Evolutionary conservation across 495 filamentous ascomycete genomes (phyloP), one percentile per base, ranked within the genome.

Genomic region (Xylaria venustula): DNA sequence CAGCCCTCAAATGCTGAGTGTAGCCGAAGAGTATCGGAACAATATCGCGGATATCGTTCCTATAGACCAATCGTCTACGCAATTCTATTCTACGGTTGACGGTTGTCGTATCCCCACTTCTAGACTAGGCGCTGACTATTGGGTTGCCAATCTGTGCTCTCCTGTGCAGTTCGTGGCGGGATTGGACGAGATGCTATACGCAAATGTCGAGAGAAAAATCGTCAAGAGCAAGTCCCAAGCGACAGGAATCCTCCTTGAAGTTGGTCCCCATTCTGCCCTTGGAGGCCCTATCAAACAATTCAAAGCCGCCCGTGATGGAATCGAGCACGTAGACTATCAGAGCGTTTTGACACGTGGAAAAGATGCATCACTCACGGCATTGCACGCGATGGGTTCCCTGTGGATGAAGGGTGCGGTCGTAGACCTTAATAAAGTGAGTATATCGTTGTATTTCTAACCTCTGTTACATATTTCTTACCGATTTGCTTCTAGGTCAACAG

Each of bases 191-290:
- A 5, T 74, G 71, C 22, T 70, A 1, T 36, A 34, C 3, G 19
- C 50, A 26, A 40, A 25, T 26, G 32, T 41, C 2, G 49, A 34
- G 28, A 36, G 28, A 14, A 34, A 52, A 19, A 23, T 23, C 50
- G 11, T 22, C 15, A 36, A 12, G 32, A 41, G 77, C 1, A 79
- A 80, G 15, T 69, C 61, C 17, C 54, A 71, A 47, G 47, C 56
- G 9, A 60, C 72, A 1, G 60, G 58, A 55, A 67, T 75, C 30
- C 55, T 87, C 9, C 48, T 89, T 15, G 86, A 89, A 61, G 67
- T 88, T 28, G 87, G 87, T 0, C 85, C 87, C 23, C 86, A 89
- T 61, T 67, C 75, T 9, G 82, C 85, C 1, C 72, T 90, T 1
- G 73, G 78, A 44, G 81, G 80, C 0, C 84, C 85, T 1, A 67